These are phyloP conservation scores for Gentiana dahurica DNA, from an alignment of 257 asterid genomes.

Conservation along the genomic window DNA sequence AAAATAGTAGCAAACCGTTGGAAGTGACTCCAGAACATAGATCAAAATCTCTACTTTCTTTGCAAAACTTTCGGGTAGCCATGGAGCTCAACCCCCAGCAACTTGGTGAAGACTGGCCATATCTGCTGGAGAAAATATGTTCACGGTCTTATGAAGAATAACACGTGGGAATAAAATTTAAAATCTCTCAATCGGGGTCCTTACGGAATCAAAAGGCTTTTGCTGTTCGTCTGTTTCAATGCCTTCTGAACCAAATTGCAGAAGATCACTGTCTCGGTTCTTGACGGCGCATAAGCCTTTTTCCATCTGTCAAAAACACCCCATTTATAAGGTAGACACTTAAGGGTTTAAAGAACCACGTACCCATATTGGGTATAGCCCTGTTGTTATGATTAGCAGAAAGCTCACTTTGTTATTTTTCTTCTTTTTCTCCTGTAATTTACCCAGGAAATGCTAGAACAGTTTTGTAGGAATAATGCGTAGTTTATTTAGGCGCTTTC, in stretches of 20 bases:
- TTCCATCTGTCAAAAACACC: constrained; percentile 11
- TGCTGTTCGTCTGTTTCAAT: constrained; percentile 10
- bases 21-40: constrained; percentile 38
- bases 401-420: constrained; percentile 12
- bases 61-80: constrained; percentile 75
- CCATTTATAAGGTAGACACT: constrained; percentile 2
- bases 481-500: constrained; percentile 48
- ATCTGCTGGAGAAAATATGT: constrained; percentile 66
- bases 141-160: constrained; percentile 54
- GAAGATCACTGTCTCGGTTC: constrained; percentile 2
- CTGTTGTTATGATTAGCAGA: no score
- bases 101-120: constrained; percentile 89
- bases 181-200: constrained; percentile 20
- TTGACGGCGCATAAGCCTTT: not conserved
- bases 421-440: constrained; percentile 59
- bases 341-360: no score
- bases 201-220: constrained; percentile 34
- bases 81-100: constrained; percentile 78
- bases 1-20: constrained; percentile 30
- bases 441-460: no score
- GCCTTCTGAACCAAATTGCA: no score
- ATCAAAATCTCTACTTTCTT: constrained; percentile 26
- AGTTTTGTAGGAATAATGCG: constrained; percentile 71
- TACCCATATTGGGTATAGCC: no score
- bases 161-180: constrained; percentile 18